phyloP scores from a whole-genome alignment of 2,329 filamentous ascomycete species.

The Claviceps sp. region DNA sequence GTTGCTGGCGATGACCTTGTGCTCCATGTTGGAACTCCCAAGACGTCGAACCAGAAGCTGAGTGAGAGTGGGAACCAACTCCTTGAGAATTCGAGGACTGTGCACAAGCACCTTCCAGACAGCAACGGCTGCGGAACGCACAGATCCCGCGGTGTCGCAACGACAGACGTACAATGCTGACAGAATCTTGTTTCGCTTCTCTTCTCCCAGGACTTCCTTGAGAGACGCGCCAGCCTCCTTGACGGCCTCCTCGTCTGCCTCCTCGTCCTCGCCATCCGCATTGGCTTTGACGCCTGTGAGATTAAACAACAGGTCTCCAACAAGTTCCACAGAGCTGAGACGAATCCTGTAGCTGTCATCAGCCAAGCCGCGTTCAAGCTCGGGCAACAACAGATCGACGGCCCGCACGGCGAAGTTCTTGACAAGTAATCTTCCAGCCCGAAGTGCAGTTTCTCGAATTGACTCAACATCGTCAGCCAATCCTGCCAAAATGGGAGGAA shows the following conservation, averaged over 20 bases:
- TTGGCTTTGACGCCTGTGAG: conserved; percentile 84
- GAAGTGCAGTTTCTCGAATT: conserved; percentile 90
- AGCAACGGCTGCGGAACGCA: conserved; percentile 75
- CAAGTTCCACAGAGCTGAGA: conserved; percentile 93
- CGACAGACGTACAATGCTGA: conserved; percentile 97
- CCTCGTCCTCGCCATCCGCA: conserved; percentile 63
- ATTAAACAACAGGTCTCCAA: conserved; percentile 94
- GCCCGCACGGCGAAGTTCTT: conserved; percentile 97
- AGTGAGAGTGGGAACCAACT: conserved; percentile 86
- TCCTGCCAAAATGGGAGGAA: conserved; percentile 86
- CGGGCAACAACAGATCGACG: conserved; percentile 84
- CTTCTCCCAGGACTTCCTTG: conserved; percentile 84
- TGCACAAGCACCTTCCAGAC: conserved; percentile 97
- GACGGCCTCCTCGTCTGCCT: conserved; percentile 50
- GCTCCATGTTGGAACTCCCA: conserved; percentile 93
- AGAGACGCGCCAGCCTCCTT: conserved; percentile 87
- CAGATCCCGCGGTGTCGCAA: conserved; percentile 85
- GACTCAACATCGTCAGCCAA: conserved; percentile 93
- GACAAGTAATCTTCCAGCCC: conserved; percentile 84
- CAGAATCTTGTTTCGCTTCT: conserved; percentile 91
- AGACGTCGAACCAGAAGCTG: conserved; percentile 89
- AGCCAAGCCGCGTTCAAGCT: conserved; percentile 90
- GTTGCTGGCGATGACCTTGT: conserved; percentile 97
- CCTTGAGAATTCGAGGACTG: conserved; percentile 82
- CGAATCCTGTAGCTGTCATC: conserved; percentile 96